Evolutionary conservation across 2,329 filamentous ascomycete species (phyloP), one percentile per base, ranked within the genome.

Genomic region (Lomentospora prolificans): DNA sequence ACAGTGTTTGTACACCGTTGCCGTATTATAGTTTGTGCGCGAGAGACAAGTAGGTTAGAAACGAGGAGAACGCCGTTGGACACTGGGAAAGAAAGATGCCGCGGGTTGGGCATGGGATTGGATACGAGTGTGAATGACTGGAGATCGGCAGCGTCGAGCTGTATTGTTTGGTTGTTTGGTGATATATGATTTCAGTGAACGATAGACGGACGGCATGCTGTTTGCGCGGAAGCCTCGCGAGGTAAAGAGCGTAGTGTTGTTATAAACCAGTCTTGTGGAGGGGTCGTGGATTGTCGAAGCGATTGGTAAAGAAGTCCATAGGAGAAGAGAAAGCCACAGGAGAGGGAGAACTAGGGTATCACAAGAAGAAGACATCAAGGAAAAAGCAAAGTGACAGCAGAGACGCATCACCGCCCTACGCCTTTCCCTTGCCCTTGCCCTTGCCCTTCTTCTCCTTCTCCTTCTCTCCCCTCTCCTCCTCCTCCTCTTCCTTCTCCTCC

Each of bases 401-500:
- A 10, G 4, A 8, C 17, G 22, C 44, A 50, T 50, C 12, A 22
- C 24, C 28, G 7, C 19, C 28, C 19, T 22, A 14, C 19, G 12
- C 24, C 48, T 51, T 31, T 10, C 48, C 28, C 28, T 31, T 31
- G 8, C 48, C 48, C 48, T 28, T 28, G 14, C 19, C 24, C 48
- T 51, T 31, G 14, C 4, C 24, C 48, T 25, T 28, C 48, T 51
- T 31, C 19, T 31, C 54, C 17, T 36, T 24, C 30, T 57, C 30
- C 55, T 39, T 19, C 14, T 22, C 28, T n/a, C 25, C 58, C 53
- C 12, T 59, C 56, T n/a, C 52, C 57, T 3, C 54, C 17, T 27
- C 33, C 46, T 57, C 30, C 55, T 51, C 57, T 19, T 52, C 58
- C 3, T 58, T 55, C 2, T 59, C 57, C 27, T 57, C 57, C 0